A percentile compares a stretch with the other conserved stretches of the same genome.
These are phyloP conservation scores for Calonectria hongkongensis DNA, from an alignment of 2,329 filamentous ascomycete genomes.

Conservation along the genomic window DNA sequence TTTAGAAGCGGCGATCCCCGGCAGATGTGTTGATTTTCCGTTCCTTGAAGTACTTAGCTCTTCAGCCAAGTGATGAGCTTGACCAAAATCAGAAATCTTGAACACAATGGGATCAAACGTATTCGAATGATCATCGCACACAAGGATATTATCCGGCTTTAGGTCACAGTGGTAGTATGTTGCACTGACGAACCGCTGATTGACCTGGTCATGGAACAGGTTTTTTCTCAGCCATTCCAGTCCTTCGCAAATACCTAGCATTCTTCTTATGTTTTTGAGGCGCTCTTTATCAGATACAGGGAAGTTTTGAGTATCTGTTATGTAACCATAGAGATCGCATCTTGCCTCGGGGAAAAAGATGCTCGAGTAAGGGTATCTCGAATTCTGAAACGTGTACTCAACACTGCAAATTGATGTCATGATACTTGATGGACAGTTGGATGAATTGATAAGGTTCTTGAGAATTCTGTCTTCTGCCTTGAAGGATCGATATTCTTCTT, in stretches of 20 bases:
- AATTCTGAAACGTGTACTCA: conserved; percentile 1
- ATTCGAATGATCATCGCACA: background rate
- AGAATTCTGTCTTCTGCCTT: background rate
- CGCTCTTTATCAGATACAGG: background rate
- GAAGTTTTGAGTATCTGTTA: background rate
- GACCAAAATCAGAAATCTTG: conserved; percentile 3
- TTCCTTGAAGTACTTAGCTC: background rate
- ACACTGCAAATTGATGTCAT: conserved; percentile 7
- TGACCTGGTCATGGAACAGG: background rate
- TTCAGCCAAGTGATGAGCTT: conserved; percentile 6
- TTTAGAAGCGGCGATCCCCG: background rate
- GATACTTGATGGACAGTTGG: background rate
- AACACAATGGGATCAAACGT: background rate
- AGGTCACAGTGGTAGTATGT: conserved; percentile 11
- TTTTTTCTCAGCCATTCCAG: conserved; percentile 2
- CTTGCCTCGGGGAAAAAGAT: background rate
- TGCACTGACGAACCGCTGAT: conserved; percentile 3
- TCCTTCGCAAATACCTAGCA: background rate
- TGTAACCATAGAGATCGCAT: background rate
- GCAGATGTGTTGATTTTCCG: background rate
- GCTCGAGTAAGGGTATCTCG: background rate
- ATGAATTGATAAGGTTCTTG: background rate
- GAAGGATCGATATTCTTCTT: background rate
- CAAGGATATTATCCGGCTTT: conserved; percentile 4
- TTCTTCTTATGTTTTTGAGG: conserved; percentile 2